These are phyloP conservation scores for Geotrichum macrosporum DNA, from an alignment of 1,139 yeast genomes.

Conservation along the genomic window DNA sequence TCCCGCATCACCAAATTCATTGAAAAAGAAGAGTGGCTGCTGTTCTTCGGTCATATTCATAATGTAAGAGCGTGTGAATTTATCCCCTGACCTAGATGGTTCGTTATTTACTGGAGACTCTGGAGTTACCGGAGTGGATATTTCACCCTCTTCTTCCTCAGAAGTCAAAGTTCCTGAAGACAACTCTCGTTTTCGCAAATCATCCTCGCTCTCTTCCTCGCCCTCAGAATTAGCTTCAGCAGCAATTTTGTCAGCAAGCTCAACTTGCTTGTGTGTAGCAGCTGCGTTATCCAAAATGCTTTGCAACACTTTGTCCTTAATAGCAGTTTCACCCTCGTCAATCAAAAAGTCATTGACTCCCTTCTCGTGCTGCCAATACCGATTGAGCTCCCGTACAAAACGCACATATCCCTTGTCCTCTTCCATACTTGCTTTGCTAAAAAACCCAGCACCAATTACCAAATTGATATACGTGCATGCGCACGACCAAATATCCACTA, in stretches of 20 bases:
- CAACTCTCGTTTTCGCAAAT: too few species aligned
- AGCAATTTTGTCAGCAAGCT: constrained; percentile 2
- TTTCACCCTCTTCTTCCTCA: constrained; percentile 13
- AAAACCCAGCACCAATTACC: constrained; percentile 42
- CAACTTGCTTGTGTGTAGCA: constrained; percentile 1
- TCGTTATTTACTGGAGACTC: constrained; percentile 6
- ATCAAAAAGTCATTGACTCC: constrained; percentile 14
- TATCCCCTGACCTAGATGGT: neutral
- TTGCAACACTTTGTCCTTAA: constrained; percentile 10
- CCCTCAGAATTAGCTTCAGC: constrained; percentile 7
- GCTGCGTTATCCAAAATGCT: constrained; percentile 13
- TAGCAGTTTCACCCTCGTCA: constrained; percentile 17
- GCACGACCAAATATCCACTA: constrained; percentile 87
- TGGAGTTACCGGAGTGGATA: constrained; percentile 13
- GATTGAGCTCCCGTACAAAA: constrained; percentile 26
- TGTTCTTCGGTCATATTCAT: constrained; percentile 39
- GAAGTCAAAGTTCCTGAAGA: constrained; percentile 11
- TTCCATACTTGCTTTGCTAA: constrained; percentile 32
- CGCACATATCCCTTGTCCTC: constrained; percentile 31
- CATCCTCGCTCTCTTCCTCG: too few species aligned
- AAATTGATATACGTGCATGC: constrained; percentile 89
- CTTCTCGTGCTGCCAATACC: constrained; percentile 67
- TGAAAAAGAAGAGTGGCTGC: constrained; percentile 58
- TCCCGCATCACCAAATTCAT: constrained; percentile 32
- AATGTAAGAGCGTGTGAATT: constrained; percentile 13